Evolutionary conservation across 2,329 filamentous ascomycete genomes (phyloP).

Genomic region (Fusarium gaditjirri): DNA sequence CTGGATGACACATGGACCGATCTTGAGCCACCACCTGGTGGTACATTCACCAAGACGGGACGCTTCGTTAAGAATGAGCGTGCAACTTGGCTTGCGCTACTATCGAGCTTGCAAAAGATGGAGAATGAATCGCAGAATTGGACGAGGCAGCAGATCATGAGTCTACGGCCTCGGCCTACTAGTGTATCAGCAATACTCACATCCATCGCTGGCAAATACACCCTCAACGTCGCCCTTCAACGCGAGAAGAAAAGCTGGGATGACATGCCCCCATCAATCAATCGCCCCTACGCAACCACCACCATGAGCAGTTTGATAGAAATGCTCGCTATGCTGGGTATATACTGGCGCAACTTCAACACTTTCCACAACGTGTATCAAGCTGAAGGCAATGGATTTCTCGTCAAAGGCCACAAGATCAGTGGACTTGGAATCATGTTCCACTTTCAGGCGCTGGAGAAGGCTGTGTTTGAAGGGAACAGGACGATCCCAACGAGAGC

Average conservation of each 20-base stretch:
- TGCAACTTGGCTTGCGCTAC: slow-evolving; percentile 3
- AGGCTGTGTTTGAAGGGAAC: slow-evolving; percentile 8
- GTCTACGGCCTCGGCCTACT: background rate
- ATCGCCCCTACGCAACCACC: slow-evolving; percentile 12
- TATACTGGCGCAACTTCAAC: slow-evolving; percentile 25
- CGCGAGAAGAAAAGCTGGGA: slow-evolving; percentile 23
- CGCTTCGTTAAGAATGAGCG: slow-evolving; percentile 14
- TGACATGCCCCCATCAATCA: slow-evolving; percentile 9
- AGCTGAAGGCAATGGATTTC: slow-evolving; percentile 8
- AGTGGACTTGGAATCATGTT: slow-evolving; percentile 16
- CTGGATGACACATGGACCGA: slow-evolving; percentile 17
- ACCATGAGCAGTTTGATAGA: slow-evolving; percentile 22
- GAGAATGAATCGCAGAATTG: slow-evolving; percentile 20
- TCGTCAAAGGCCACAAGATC: slow-evolving; percentile 16
- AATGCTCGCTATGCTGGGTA: slow-evolving; percentile 19
- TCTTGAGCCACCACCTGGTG: background rate
- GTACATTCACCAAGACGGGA: slow-evolving; percentile 4
- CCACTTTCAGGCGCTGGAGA: slow-evolving; percentile 10
- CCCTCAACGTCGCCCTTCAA: background rate
- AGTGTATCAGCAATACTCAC: slow-evolving; percentile 10
- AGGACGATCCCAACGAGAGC: background rate
- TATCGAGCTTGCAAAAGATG: slow-evolving; percentile 19
- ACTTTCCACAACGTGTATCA: slow-evolving; percentile 5
- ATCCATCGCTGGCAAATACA: slow-evolving; percentile 13
- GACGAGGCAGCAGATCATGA: slow-evolving; percentile 23